Evolutionary conservation across 163 green algal species (phyloP).

Genomic region (Coccomyxa subellipsoidea): DNA sequence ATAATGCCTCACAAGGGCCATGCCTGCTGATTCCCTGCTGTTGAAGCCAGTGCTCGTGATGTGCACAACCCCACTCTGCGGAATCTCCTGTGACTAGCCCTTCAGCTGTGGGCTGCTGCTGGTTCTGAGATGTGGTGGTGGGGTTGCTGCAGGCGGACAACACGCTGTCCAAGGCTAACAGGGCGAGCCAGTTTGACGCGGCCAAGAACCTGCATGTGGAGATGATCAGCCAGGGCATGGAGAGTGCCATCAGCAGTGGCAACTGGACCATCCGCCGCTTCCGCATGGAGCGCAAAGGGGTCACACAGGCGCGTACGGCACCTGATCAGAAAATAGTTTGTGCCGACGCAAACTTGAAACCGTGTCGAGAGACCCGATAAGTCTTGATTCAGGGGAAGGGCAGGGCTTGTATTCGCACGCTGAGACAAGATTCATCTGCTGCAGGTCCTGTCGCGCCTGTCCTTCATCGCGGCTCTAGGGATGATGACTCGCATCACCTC

Average conservation of each 20-base stretch:
- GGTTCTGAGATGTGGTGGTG: neutral
- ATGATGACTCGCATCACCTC: conserved; percentile 99
- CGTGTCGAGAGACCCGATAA: too few relatives aligned
- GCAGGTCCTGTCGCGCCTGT: conserved; percentile 80
- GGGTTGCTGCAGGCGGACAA: conserved; percentile 69
- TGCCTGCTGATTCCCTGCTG: too few relatives aligned
- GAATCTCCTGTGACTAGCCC: too few relatives aligned
- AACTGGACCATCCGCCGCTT: conserved; percentile 99
- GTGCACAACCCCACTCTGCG: too few relatives aligned
- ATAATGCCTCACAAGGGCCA: neutral
- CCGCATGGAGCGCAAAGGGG: conserved; percentile 97
- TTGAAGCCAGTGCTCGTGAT: too few relatives aligned
- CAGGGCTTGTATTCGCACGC: too few relatives aligned
- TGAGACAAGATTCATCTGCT: neutral
- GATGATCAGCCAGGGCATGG: conserved; percentile 93
- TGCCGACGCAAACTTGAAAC: too few relatives aligned
- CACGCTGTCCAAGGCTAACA: conserved; percentile 79
- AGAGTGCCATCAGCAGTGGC: conserved; percentile 87
- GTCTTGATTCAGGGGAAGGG: too few relatives aligned
- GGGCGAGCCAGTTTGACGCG: conserved; percentile 57
- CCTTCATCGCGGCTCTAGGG: conserved; percentile 67
- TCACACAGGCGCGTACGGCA: conserved; percentile 89
- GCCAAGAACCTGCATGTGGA: conserved; percentile 88
- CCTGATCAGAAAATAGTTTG: too few relatives aligned
- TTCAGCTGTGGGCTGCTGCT: too few relatives aligned